These are phyloP conservation scores for Rhodotorula glutinis DNA, from an alignment of 1,284 basidiomycete species.

Conservation along the genomic window DNA sequence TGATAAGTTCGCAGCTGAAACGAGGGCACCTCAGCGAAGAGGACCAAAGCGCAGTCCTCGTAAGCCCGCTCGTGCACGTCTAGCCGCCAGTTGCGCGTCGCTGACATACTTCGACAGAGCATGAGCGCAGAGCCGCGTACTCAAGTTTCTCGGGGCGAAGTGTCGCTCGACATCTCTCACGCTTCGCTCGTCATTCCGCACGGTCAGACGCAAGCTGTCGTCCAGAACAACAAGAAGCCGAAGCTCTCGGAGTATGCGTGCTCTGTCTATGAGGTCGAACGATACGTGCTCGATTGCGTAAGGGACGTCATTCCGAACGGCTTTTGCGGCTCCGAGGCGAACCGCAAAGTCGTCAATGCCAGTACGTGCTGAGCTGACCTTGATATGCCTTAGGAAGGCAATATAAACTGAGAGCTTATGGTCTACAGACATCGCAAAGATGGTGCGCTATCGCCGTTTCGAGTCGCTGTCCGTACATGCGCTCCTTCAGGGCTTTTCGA, in stretches of 20 bases:
- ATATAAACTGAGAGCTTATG: neutral
- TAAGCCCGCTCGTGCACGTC: neutral
- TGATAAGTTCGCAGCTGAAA: neutral
- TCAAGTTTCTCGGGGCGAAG: slow-evolving; percentile 13
- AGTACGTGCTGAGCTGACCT: slow-evolving; percentile 54
- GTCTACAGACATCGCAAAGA: slow-evolving; percentile 62
- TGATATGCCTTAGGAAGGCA: neutral
- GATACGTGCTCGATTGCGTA: slow-evolving; percentile 64
- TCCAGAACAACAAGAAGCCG: slow-evolving; percentile 60
- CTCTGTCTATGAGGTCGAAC: slow-evolving; percentile 63
- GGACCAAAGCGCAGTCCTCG: slow-evolving; percentile 14
- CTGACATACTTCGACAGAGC: slow-evolving; percentile 8
- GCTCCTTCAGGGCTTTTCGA: slow-evolving; percentile 71
- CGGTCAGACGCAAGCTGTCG: slow-evolving; percentile 55
- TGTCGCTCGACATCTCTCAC: slow-evolving; percentile 42
- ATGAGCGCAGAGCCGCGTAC: slow-evolving; percentile 25
- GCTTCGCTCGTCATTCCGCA: slow-evolving; percentile 42
- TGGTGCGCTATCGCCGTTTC: slow-evolving; percentile 71
- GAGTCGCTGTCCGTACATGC: slow-evolving; percentile 79
- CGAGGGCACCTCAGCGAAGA: slow-evolving; percentile 2
- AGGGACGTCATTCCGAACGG: slow-evolving; percentile 67
- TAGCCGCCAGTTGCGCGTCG: neutral
- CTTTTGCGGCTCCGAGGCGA: slow-evolving; percentile 73
- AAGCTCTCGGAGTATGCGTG: slow-evolving; percentile 74
- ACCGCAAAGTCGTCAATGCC: slow-evolving; percentile 61